Percentiles rank a stretch among this genome's conserved stretches.
Conservation (phyloP, 2,329 filamentous ascomycete species). For the Neofusicoccum ribis region DNA sequence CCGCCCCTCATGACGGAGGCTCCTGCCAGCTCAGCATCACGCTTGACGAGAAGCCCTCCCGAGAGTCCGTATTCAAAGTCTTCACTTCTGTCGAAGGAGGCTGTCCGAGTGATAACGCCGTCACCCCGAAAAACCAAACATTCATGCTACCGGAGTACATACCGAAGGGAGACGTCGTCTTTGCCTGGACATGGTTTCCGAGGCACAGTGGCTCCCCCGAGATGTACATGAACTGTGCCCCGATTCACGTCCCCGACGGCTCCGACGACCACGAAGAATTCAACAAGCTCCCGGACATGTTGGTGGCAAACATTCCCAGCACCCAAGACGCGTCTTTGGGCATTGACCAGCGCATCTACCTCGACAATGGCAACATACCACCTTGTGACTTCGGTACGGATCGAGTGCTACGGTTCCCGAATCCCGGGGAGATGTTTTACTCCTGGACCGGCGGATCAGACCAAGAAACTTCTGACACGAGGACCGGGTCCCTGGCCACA, state of each 20-base stretch:
- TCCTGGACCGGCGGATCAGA: neutral
- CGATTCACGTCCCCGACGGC: slow-evolving; percentile 63
- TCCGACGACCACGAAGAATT: slow-evolving; percentile 56
- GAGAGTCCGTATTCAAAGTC: slow-evolving; percentile 73
- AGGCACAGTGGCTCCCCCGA: slow-evolving; percentile 76
- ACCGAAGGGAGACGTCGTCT: slow-evolving; percentile 71
- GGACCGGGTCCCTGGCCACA: too few relatives aligned
- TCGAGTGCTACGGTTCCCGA: too few relatives aligned
- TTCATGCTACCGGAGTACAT: slow-evolving; percentile 73
- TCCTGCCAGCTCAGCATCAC: slow-evolving; percentile 86
- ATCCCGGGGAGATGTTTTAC: neutral
- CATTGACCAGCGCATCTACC: too few relatives aligned
- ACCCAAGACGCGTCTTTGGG: too few relatives aligned
- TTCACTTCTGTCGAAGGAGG: slow-evolving; percentile 86
- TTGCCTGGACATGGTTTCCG: slow-evolving; percentile 95
- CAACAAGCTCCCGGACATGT: slow-evolving; percentile 68
- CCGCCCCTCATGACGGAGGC: slow-evolving; percentile 82
- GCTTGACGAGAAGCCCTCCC: slow-evolving; percentile 54
- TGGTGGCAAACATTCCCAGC: slow-evolving; percentile 65
- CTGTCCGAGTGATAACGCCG: slow-evolving; percentile 65
- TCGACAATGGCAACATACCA: too few relatives aligned
- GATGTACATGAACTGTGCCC: slow-evolving; percentile 95
- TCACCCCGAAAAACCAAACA: slow-evolving; percentile 60
- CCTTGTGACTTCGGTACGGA: neutral
- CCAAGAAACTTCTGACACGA: too few relatives aligned